These are phyloP conservation scores for Hymenoscyphus linearis DNA, from an alignment of 2,329 filamentous ascomycete genomes.

Conservation along the genomic window DNA sequence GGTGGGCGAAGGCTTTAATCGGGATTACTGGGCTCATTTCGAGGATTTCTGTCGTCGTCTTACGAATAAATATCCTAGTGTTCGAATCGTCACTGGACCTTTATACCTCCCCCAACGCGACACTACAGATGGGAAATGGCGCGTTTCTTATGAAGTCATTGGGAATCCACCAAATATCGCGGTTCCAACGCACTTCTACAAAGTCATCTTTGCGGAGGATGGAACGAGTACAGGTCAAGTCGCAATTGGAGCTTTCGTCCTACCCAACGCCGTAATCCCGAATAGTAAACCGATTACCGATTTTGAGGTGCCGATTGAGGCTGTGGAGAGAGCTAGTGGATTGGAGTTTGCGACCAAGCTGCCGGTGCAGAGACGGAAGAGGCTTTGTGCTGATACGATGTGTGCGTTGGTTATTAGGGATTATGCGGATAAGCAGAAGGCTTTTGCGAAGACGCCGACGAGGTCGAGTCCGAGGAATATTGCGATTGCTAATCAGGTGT, in stretches of 20 bases:
- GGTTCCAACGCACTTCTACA: conserved; percentile 98
- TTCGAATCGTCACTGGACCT: conserved; percentile 88
- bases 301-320: conserved; percentile 93
- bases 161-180: conserved; percentile 89
- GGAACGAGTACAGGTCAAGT: conserved; percentile 66
- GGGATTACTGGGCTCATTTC: conserved; percentile 98
- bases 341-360: conserved; percentile 85
- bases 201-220: conserved; percentile 95
- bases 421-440: conserved; percentile 59
- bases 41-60: conserved; percentile 93
- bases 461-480: conserved; percentile 29
- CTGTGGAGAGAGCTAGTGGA: conserved; percentile 84
- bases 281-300: conserved; percentile 84
- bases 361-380: conserved; percentile 65
- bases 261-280: conserved; percentile 84
- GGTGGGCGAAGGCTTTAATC: conserved; percentile 96
- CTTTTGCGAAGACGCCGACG: conserved; percentile 37
- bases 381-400: conserved; percentile 78
- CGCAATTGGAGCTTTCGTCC: conserved; percentile 86
- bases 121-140: conserved; percentile 83
- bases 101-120: conserved; percentile 87
- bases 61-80: conserved; percentile 73
- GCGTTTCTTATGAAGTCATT: conserved; percentile 92
- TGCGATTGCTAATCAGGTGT: neutral
- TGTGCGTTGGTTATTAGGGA: conserved; percentile 83